Percentiles rank a stretch among this genome's conserved stretches.
These are phyloP conservation scores for Dictyostelium discoideum DNA, from an alignment of 78 protist genomes.

Conservation along the genomic window DNA sequence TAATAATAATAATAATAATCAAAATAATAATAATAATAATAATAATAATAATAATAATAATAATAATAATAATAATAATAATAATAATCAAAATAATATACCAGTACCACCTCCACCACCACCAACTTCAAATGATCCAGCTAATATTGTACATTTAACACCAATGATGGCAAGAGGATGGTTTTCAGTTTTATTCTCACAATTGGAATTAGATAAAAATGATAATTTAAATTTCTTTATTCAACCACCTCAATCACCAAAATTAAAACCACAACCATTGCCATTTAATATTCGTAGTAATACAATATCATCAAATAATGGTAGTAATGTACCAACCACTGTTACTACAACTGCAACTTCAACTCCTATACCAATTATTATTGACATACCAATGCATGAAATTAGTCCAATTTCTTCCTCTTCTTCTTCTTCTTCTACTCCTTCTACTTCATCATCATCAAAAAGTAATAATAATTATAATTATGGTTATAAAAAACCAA, in stretches of 20 bases:
- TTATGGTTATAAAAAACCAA: background rate
- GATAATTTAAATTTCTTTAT: background rate
- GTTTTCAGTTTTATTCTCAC: constrained; percentile 44
- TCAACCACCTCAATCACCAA: background rate
- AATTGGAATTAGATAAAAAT: background rate
- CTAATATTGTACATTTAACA: constrained; percentile 29
- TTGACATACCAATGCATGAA: background rate
- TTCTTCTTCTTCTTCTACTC: background rate
- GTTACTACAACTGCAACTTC: background rate
- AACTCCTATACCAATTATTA: background rate
- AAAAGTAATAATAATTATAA: background rate
- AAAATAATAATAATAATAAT: too few species aligned
- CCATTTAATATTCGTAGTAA: background rate
- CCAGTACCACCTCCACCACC: background rate
- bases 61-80: background rate
- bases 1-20: too few species aligned
- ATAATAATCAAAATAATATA: background rate
- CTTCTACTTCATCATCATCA: background rate
- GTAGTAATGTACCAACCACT: background rate
- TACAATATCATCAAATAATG: background rate
- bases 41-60: too few species aligned
- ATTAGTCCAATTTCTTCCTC: background rate
- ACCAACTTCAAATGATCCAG: background rate
- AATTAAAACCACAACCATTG: background rate
- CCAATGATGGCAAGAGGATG: constrained; percentile 79